Base-by-base conservation (phyloP, 1,139 yeast species). In the Torulaspora pretoriensis region DNA sequence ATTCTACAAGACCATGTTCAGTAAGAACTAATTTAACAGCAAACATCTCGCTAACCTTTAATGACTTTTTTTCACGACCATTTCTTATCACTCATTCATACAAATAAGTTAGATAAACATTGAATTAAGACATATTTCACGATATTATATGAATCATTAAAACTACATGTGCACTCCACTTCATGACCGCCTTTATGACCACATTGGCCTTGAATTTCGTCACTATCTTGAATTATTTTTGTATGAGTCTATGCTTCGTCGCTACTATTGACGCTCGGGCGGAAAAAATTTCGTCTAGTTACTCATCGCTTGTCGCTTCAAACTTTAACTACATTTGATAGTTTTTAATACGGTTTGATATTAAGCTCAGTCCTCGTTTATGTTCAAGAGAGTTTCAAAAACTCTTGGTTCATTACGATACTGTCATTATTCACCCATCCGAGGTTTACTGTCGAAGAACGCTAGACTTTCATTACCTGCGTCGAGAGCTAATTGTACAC, bases 1-100 rank as follows among this genome's bases (percentile, higher is more conserved):
- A 43, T 51, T 55, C 48, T 56, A 55, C 52, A 58, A 54, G 52
- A 57, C 53, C 48, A 40, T 55, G 46, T 38, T 52, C 40, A 14
- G 37, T 13, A 43, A 32, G 32, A 24, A 26, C 17, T 38, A 19
- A 19, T 19, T 19, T 3, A 19, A 19, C 7, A 19, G 22, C 22
- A 7, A 19, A 30, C 38, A 32, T 24, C 27, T 26, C 23, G 22
- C 29, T 30, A 17, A 38, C 14, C 26, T 45, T 38, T 31, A 36
- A 36, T 42, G 40, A 36, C 37, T 24, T 30, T 26, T 16, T 29
- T 30, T 38, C 29, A 33, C 43, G 35, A 30, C 41, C 24, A 22
- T 22, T 23, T 17, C 33, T 27, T 12, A 25, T 19, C 27, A 36
- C 33, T 17, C 32, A 28, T 13, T 30, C 25, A 30, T 25, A 30